Conservation (phyloP, 495 filamentous ascomycete species). For the Rostrohypoxylon terebratum region DNA sequence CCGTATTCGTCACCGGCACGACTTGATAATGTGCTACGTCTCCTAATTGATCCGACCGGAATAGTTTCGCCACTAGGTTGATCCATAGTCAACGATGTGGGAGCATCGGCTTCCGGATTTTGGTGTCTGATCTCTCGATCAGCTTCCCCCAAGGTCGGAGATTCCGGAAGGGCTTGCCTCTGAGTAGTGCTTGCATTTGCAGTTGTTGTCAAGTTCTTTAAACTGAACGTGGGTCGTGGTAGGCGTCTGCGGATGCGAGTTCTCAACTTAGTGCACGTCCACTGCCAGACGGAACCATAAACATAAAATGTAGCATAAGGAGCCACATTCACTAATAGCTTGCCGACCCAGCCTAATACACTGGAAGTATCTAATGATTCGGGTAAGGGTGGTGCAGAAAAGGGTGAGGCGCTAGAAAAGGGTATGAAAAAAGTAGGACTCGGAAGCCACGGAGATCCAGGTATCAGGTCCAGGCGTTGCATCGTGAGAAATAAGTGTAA, state of each 20-base stretch:
- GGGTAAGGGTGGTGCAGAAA: conserved; percentile 53
- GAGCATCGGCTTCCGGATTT: conserved; percentile 39
- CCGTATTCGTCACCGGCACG: conserved; percentile 54
- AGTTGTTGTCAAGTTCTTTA: conserved; percentile 1
- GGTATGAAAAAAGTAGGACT: conserved; percentile 61
- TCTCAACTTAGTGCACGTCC: conserved; percentile 25
- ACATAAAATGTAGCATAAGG: conserved; percentile 54
- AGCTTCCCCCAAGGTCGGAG: conserved; percentile 45
- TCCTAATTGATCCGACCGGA: conserved; percentile 48
- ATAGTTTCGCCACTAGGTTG: conserved; percentile 44
- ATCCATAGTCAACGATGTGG: conserved; percentile 41
- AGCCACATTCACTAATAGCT: conserved; percentile 44
- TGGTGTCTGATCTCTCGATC: conserved; percentile 46
- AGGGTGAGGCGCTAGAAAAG: conserved; percentile 60
- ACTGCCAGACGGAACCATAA: conserved; percentile 35
- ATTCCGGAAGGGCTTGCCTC: conserved; percentile 43
- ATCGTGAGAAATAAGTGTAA: conserved; percentile 61
- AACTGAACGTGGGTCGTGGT: conserved; percentile 35
- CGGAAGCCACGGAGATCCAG: conserved; percentile 54
- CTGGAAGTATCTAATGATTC: conserved; percentile 37
- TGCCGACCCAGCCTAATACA: conserved; percentile 49
- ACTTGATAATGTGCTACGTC: conserved; percentile 50
- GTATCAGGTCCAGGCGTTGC: conserved; percentile 61
- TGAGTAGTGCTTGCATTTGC: conserved; percentile 11
- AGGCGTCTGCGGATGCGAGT: conserved; percentile 31